These are phyloP conservation scores for Bipolaris victoriae DNA, from an alignment of 2,329 filamentous ascomycete genomes.

Conservation along the genomic window DNA sequence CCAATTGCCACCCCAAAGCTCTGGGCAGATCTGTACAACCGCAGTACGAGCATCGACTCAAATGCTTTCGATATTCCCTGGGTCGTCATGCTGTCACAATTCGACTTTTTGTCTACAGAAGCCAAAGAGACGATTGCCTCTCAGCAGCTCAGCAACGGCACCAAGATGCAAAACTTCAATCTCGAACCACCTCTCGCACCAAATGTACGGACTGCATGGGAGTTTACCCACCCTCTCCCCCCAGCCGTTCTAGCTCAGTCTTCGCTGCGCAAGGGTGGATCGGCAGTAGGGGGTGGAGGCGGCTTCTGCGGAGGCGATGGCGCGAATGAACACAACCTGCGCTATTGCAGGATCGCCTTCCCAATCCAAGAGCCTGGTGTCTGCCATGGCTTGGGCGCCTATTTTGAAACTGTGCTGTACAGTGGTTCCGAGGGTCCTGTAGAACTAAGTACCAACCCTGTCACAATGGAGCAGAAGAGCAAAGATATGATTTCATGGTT, in stretches of 20 bases:
- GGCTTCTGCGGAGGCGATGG: constrained; percentile 78
- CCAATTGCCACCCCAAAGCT: constrained; percentile 88
- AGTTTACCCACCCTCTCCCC: constrained; percentile 78
- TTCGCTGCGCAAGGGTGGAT: constrained; percentile 65
- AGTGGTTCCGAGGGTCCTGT: constrained; percentile 64
- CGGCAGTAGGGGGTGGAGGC: constrained; percentile 70
- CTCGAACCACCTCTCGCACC: constrained; percentile 43
- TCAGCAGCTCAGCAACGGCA: constrained; percentile 57
- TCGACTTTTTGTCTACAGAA: constrained; percentile 79
- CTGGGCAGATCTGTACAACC: constrained; percentile 76
- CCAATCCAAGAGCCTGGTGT: constrained; percentile 78
- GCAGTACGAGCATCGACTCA: constrained; percentile 63
- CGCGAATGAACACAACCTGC: constrained; percentile 87
- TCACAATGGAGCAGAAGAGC: constrained; percentile 90
- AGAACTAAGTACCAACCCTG: constrained; percentile 90
- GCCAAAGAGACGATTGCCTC: constrained; percentile 46
- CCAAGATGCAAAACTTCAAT: constrained; percentile 42
- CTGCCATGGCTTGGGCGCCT: constrained; percentile 89
- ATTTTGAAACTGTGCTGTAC: constrained; percentile 97
- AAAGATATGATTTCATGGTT: constrained; percentile 99
- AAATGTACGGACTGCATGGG: constrained; percentile 77
- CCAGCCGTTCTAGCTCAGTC: constrained; percentile 62
- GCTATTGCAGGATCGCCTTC: constrained; percentile 80
- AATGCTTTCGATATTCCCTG: constrained; percentile 89
- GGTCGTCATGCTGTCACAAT: constrained; percentile 88